Evolutionary conservation across 2,329 filamentous ascomycete species (phyloP).

Genomic region (Neophaeococcomyces mojaviensis): DNA sequence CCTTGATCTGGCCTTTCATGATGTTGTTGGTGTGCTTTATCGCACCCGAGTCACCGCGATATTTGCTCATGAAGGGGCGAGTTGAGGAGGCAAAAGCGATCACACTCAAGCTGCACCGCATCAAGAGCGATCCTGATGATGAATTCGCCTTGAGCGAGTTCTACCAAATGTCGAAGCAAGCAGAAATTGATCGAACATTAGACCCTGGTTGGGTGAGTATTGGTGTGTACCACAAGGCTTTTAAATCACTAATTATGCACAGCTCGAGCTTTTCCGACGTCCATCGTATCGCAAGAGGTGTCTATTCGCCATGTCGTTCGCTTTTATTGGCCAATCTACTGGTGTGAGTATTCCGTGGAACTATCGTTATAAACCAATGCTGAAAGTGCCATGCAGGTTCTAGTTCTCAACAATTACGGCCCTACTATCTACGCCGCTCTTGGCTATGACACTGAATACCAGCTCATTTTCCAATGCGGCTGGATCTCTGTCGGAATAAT

Average conservation of each 20-base stretch:
- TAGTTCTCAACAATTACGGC: conserved; percentile 18
- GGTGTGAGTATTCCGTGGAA: not conserved
- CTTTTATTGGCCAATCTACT: conserved; percentile 16
- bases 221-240: not conserved
- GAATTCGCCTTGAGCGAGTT: conserved; percentile 15
- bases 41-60: conserved; percentile 25
- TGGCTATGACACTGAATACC: conserved; percentile 14
- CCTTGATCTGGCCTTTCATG: conserved; percentile 14
- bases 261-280: conserved; percentile 14
- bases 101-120: conserved; percentile 18
- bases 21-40: conserved; percentile 15
- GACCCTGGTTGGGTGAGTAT: conserved; percentile 13
- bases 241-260: not conserved
- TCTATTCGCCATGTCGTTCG: conserved; percentile 12
- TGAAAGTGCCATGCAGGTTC: conserved; percentile 4
- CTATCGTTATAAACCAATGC: not conserved
- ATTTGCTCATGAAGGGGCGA: conserved; percentile 23
- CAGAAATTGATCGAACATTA: conserved; percentile 13
- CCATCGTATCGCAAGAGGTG: conserved; percentile 14
- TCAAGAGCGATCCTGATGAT: conserved; percentile 13
- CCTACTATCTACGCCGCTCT: conserved; percentile 19
- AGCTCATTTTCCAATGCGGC: conserved; percentile 15
- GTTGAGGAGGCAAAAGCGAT: conserved; percentile 22
- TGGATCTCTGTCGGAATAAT: conserved; percentile 18
- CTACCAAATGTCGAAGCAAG: conserved; percentile 18